Evolutionary conservation across 1,284 basidiomycete species (phyloP).

Genomic region (Fomitopsis pinicola): DNA sequence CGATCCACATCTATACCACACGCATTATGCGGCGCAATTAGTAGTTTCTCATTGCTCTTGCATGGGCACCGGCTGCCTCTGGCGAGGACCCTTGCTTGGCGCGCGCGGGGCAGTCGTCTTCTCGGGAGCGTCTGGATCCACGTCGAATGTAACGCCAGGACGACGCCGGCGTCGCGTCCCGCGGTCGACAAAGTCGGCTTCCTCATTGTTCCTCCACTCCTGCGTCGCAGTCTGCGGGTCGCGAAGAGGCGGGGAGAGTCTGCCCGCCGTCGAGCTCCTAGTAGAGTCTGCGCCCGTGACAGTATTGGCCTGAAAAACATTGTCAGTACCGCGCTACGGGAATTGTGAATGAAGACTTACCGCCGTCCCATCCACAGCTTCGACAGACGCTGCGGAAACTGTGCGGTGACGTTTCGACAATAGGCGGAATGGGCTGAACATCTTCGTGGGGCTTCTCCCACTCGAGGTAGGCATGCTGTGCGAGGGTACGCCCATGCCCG

Average conservation of each 20-base stretch:
- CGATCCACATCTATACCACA: slow-evolving; percentile 1
- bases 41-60: neutral
- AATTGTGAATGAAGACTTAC: slow-evolving; percentile 37
- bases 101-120: slow-evolving; percentile 58
- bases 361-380: slow-evolving; percentile 71
- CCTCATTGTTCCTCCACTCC: slow-evolving; percentile 59
- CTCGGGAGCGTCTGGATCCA: slow-evolving; percentile 16
- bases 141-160: slow-evolving; percentile 68
- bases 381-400: slow-evolving; percentile 68
- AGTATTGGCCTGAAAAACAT: slow-evolving; percentile 52
- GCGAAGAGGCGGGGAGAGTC: slow-evolving; percentile 53
- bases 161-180: slow-evolving; percentile 47
- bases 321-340: neutral
- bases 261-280: slow-evolving; percentile 48
- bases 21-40: neutral
- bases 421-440: slow-evolving; percentile 60
- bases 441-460: slow-evolving; percentile 35
- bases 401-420: slow-evolving; percentile 58
- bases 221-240: slow-evolving; percentile 60
- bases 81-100: neutral
- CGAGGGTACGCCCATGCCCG: slow-evolving; percentile 9
- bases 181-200: slow-evolving; percentile 33
- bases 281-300: slow-evolving; percentile 71
- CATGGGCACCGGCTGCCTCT: neutral
- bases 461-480: slow-evolving; percentile 21